Evolutionary conservation across 208 protist species (phyloP), one percentile per base, ranked within the genome.

Genomic region (Zelonia costaricensis): DNA sequence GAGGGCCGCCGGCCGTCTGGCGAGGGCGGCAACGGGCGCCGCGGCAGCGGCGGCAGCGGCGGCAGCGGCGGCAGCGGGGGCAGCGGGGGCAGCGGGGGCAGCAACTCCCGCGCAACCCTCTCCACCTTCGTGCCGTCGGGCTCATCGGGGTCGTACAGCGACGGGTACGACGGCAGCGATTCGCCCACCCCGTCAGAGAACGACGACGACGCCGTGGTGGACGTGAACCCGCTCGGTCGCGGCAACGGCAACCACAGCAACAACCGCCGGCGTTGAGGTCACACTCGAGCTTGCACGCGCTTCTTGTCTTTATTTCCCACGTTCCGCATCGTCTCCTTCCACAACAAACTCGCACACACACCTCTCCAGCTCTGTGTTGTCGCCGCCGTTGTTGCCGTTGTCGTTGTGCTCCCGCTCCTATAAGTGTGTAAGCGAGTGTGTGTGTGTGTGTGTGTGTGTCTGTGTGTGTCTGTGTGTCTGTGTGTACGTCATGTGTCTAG

Each of bases 201-300:
- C 6, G 40, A 45, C 18, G 47, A 52, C 6, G 42, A 58, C n/a
- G 65, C 31, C 27, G 30, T 39, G 18, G 42, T 71, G 1, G 8
- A 35, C 23, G 38, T 62, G 56, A 71, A 71, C 56, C 65, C 65
- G 4, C 48, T 71, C n/a, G n/a, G n/a, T n/a, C n/a, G n/a, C n/a
- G n/a, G n/a, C n/a, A n/a, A n/a, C n/a, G n/a, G n/a, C n/a, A n/a
- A n/a, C n/a, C n/a, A n/a, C n/a, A n/a, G n/a, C n/a, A n/a, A n/a
- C n/a, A n/a, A n/a, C 16, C 48, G 13, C 2, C 38, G 22, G 15
- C 23, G 43, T 13, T 16, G 12, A 5, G 12, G 22, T 3, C 28
- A 22, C 23, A 27, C 23, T 4, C 23, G 23, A n/a, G 22, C 28
- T 7, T 31, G 13, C 12, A 27, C 28, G 44, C 28, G 23, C 10